Base-by-base conservation (phyloP, 129 eudicot genomes). In the Escallonia rubra region DNA sequence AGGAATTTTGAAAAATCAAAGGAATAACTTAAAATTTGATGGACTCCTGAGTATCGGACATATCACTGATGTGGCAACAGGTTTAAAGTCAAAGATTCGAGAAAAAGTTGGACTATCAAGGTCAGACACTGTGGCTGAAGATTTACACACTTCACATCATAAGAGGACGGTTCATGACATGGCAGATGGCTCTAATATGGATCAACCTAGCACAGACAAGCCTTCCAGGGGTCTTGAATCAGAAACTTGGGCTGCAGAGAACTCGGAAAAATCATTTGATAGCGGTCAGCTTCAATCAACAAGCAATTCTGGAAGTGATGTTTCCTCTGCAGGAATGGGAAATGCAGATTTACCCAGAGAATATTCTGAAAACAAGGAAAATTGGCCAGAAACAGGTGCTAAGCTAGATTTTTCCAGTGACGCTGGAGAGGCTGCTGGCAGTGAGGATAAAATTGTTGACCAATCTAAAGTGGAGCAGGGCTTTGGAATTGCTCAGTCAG, bases 1-100 rank as follows among this genome's bases (percentile, higher is more conserved):
- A 57, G 89, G 70, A 75, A 89, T 94, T 64, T 47, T 94, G 69
- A 81, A 83, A 42, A 78, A 43, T 56, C 85, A 79, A 64, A 78
- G 79, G 71, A 80, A 83, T 53, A 79, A 72, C 81, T 47, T 86
- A 54, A 86, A 83, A 60, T 60, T 86, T 65, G 82, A 65, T 10
- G 82, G 66, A 59, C 81, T 79, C 61, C 23, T 69, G 58, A 79
- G 59, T 70, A 49, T 77, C 49, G 70, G 76, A 49, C 65, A 58
- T 12, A 61, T 76, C 51, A 63, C 82, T 70, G 78, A 73, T 59
- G 77, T 69, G 60, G 71, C 86, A 55, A 72, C 91, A 62, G 78
- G 80, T 16, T 41, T 74, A 64, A 76, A 79, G 71, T 63, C 80
- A 58, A 78, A 71, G 59, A 75, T 64, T 56, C 75, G 63, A 57